Conservation (phyloP, 2,329 filamentous ascomycete genomes). For the Thielaviopsis euricoi region DNA sequence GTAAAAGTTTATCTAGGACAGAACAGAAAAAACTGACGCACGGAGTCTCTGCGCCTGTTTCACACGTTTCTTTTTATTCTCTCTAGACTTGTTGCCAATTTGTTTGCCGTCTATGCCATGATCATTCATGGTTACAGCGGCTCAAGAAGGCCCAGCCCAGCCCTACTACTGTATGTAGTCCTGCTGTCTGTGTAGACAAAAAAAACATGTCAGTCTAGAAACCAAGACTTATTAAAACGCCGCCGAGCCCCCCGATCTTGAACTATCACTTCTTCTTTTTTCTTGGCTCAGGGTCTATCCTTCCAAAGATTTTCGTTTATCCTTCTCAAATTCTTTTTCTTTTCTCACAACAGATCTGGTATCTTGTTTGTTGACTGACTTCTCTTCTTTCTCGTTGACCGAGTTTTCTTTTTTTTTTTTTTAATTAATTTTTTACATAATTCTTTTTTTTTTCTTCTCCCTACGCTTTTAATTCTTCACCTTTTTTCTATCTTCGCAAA, state of each 20-base stretch:
- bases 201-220: too few relatives aligned
- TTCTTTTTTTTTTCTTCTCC: neutral
- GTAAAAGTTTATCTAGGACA: neutral
- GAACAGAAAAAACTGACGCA: neutral
- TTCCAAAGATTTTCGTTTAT: neutral
- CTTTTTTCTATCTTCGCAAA: neutral
- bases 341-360: slow-evolving; percentile 2
- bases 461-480: neutral
- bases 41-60: neutral
- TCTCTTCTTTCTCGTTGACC: neutral
- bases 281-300: slow-evolving; percentile 8
- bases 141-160: too few relatives aligned
- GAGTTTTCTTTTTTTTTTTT: neutral
- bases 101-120: too few relatives aligned
- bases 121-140: too few relatives aligned
- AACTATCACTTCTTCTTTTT: slow-evolving; percentile 8
- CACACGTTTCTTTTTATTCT: too few relatives aligned
- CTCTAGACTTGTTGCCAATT: too few relatives aligned
- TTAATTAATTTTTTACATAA: neutral
- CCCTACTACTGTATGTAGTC: too few relatives aligned
- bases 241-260: neutral
- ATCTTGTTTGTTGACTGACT: slow-evolving; percentile 12
- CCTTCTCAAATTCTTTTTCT: slow-evolving; percentile 7
- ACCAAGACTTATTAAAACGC: too few relatives aligned
- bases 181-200: too few relatives aligned